Percentiles rank a stretch among this genome's conserved stretches.
phyloP scores from a whole-genome alignment of 768 basidiomycete species.

The Amanita thiersii region DNA sequence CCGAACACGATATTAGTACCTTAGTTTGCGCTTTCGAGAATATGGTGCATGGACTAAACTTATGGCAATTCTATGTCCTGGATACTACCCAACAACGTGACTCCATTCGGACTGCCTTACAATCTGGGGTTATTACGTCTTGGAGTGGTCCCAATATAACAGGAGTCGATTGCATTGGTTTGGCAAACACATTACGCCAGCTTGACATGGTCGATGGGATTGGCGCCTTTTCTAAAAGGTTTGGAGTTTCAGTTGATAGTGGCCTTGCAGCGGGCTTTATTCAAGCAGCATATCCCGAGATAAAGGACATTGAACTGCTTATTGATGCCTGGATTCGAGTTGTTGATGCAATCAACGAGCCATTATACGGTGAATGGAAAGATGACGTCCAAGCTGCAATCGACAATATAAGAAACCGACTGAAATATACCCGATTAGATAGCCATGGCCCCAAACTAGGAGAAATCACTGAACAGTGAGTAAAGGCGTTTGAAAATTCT shows the following conservation, averaged over 20 bases:
- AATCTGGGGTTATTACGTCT: conserved; percentile 30
- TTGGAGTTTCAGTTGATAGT: conserved; percentile 56
- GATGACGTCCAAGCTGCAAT: conserved; percentile 72
- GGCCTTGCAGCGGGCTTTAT: conserved; percentile 67
- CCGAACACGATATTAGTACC: conserved; percentile 56
- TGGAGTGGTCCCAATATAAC: conserved; percentile 59
- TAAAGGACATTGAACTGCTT: conserved; percentile 41
- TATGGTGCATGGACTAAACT: conserved; percentile 52
- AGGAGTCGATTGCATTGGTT: conserved; percentile 52
- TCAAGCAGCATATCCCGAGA: conserved; percentile 52
- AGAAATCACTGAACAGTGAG: conserved; percentile 67
- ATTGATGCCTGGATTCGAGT: conserved; percentile 69
- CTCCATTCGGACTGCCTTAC: conserved; percentile 47
- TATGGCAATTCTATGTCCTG: conserved; percentile 96
- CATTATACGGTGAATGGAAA: conserved; percentile 82
- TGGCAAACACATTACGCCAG: conserved; percentile 55
- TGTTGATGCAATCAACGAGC: conserved; percentile 82
- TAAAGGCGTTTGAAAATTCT: conserved; percentile 12
- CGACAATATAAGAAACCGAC: conserved; percentile 64
- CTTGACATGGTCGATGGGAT: conserved; percentile 52
- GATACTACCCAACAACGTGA: conserved; percentile 60
- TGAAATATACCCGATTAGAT: conserved; percentile 79
- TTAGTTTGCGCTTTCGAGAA: conserved; percentile 58
- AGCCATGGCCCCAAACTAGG: conserved; percentile 78
- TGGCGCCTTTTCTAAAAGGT: conserved; percentile 55